These are phyloP conservation scores for Fusarium succisae DNA, from an alignment of 2,329 filamentous ascomycete genomes.

Conservation along the genomic window DNA sequence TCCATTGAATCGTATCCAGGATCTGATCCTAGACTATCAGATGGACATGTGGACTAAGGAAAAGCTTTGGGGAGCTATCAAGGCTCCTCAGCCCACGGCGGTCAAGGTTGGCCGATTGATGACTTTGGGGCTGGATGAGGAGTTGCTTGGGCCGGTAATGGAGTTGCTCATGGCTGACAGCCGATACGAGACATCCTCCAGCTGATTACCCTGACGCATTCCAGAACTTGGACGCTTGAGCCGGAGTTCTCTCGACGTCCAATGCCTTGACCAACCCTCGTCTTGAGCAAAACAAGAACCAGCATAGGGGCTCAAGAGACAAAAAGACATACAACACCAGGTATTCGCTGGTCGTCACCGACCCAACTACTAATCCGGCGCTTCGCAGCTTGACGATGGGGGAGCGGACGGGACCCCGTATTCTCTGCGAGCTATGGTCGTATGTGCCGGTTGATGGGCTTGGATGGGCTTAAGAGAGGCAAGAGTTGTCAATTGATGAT, in stretches of 20 bases:
- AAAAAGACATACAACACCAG: not conserved
- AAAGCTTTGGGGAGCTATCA: constrained; percentile 36
- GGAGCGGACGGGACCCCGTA: not conserved
- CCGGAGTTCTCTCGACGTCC: not conserved
- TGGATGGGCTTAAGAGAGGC: not conserved
- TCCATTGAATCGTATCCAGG: constrained; percentile 20
- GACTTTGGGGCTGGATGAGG: constrained; percentile 38
- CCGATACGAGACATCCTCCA: constrained; percentile 9
- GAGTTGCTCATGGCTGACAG: constrained; percentile 43
- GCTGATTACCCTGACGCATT: not conserved
- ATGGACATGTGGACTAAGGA: constrained; percentile 42
- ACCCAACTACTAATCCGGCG: not conserved
- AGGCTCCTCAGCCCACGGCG: constrained; percentile 10
- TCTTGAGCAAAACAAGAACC: not conserved
- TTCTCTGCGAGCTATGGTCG: not conserved
- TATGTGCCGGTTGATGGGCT: not conserved
- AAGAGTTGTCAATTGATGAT: not conserved
- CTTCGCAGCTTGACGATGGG: not conserved
- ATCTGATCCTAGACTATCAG: constrained; percentile 40
- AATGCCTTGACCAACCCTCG: not conserved
- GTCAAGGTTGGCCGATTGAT: constrained; percentile 39
- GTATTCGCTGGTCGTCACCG: constrained; percentile 1
- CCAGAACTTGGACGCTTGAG: not conserved
- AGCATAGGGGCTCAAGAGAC: not conserved
- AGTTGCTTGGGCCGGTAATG: constrained; percentile 38